Evolutionary conservation across 371 early-diverging fungal species (phyloP), one percentile per base, ranked within the genome.

Genomic region (Mucor saturninus): DNA sequence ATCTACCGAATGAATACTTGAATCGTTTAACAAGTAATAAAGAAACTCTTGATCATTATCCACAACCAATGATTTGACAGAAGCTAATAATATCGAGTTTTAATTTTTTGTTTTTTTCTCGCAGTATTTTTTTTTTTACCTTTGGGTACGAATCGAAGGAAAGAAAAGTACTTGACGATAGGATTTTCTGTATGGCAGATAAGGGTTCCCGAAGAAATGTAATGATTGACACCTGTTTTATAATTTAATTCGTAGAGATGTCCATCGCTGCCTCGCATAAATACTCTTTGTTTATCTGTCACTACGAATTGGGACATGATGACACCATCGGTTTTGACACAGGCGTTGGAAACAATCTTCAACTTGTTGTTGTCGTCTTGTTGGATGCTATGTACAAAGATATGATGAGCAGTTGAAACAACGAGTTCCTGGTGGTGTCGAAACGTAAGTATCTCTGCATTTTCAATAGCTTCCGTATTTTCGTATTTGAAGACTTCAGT

Each of bases 261-360:
- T 26, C 96, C 96, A 67, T 94, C 91, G 57, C 77, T 86, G 43
- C 95, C 96, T 32, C 87, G 75, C 89, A 95, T 86, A 46, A 96
- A 94, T 37, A 94, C 87, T 14, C 96, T 73, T 13, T 92, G 93
- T 9, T 83, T 80, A 2, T 64, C 68, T 0, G 93, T 87, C 7
- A 53, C 37, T 9, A 56, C 30, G 3, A 65, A 32, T 37, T 65
- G 43, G 3, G 51, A 53, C 65, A 65, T 61, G 4, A 61, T 28
- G 28, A 46, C 51, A 13, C 63, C 59, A 11, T 40, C n/a, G 2
- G 65, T 53, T 7, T 32, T 9, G 0, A 58, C 9, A 14, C 2
- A 35, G 3, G 31, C 10, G 4, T 39, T 61, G 1, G 65, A 54
- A 3, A 43, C 15, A 10, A 69, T 45, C 1, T 38, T 46, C 32